phyloP scores from a whole-genome alignment of 2,329 filamentous ascomycete genomes.

The Gremmenia infestans region DNA sequence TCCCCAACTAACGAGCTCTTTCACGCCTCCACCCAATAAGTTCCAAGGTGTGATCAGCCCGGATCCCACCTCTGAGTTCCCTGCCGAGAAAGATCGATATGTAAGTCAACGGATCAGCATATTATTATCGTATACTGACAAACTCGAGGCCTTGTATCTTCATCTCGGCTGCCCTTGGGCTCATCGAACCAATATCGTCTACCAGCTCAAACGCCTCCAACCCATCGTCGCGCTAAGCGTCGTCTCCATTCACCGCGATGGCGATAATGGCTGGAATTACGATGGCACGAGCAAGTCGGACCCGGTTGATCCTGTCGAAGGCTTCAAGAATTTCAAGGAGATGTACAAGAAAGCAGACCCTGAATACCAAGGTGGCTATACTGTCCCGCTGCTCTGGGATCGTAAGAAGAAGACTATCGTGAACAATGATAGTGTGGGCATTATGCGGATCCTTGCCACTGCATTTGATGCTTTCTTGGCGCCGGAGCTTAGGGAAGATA shows the following conservation, averaged over 20 bases:
- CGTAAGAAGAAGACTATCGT: slow-evolving; percentile 60
- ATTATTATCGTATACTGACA: background rate
- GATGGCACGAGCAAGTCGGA: background rate
- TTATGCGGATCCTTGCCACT: slow-evolving; percentile 72
- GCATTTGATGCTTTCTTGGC: slow-evolving; percentile 31
- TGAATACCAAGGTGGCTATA: slow-evolving; percentile 60
- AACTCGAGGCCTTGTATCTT: background rate
- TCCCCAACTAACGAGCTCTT: background rate
- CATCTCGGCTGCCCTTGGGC: slow-evolving; percentile 54
- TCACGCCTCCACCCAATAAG: background rate
- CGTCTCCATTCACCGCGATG: background rate
- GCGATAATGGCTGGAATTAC: background rate
- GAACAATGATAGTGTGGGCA: slow-evolving; percentile 73
- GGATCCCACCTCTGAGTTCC: background rate
- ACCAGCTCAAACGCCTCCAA: slow-evolving; percentile 84
- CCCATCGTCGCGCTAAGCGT: slow-evolving; percentile 57
- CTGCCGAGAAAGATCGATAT: background rate
- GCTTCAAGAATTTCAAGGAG: slow-evolving; percentile 55
- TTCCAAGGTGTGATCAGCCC: background rate
- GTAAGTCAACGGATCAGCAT: background rate
- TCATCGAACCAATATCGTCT: slow-evolving; percentile 76
- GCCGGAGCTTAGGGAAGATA: background rate
- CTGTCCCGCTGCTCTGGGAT: slow-evolving; percentile 62
- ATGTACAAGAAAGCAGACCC: slow-evolving; percentile 60
- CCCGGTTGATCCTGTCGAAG: slow-evolving; percentile 8